These are phyloP conservation scores for Mucor ambiguus DNA, from an alignment of 371 early-diverging fungal species.

Conservation along the genomic window DNA sequence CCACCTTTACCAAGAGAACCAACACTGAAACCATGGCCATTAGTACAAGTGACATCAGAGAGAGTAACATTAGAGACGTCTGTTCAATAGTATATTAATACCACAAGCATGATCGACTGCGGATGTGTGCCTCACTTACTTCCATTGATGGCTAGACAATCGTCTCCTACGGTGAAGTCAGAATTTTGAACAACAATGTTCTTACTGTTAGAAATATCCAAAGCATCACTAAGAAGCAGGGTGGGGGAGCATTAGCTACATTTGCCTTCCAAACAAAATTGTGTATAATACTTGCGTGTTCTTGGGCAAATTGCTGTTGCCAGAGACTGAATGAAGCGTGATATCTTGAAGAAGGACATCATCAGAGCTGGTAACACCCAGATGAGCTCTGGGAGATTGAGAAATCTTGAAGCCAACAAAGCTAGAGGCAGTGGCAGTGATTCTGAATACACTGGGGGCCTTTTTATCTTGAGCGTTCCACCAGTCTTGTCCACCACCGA, in stretches of 20 bases:
- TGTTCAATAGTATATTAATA: background rate
- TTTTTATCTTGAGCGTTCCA: constrained; percentile 32
- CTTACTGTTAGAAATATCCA: constrained; percentile 34
- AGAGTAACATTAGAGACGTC: constrained; percentile 32
- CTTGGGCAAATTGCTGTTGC: constrained; percentile 21
- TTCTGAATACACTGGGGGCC: constrained; percentile 38
- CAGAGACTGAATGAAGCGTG: constrained; percentile 31
- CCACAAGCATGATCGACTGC: background rate
- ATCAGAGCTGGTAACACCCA: constrained; percentile 29
- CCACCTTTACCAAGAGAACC: constrained; percentile 41
- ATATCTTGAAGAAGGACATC: constrained; percentile 31
- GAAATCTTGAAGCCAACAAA: constrained; percentile 35
- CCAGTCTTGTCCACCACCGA: constrained; percentile 42
- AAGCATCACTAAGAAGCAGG: constrained; percentile 21
- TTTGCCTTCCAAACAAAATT: background rate
- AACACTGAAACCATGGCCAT: constrained; percentile 42
- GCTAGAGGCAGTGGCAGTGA: constrained; percentile 31
- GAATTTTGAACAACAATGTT: constrained; percentile 27
- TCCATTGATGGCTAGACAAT: constrained; percentile 38
- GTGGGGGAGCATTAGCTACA: background rate
- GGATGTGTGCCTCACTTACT: constrained; percentile 2
- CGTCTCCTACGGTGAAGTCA: constrained; percentile 32
- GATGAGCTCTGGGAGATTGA: constrained; percentile 37
- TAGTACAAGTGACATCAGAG: constrained; percentile 25
- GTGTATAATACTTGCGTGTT: constrained; percentile 19